These are phyloP conservation scores for Phytophthora macrochlamydospora DNA, from an alignment of 352 stramenopile genomes.

Conservation along the genomic window DNA sequence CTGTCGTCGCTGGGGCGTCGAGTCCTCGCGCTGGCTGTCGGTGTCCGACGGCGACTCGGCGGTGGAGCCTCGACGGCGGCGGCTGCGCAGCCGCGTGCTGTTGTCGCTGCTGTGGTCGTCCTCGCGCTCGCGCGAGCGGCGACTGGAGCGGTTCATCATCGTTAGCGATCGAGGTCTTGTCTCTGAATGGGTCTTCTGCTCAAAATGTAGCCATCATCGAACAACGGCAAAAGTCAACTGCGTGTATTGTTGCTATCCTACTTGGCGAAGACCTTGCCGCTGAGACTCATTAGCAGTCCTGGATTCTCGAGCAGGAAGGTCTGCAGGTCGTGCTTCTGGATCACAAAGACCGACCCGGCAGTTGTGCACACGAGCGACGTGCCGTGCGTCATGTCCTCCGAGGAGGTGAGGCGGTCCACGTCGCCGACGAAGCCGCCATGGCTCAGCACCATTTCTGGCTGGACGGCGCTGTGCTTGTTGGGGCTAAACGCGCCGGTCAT, in stretches of 20 bases:
- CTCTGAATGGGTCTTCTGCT: background rate
- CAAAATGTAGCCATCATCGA: background rate
- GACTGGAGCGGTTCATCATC: conserved; percentile 61
- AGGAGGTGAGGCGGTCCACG: conserved; percentile 67
- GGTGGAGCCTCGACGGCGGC: conserved; percentile 33
- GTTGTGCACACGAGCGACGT: conserved; percentile 67
- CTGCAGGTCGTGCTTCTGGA: conserved; percentile 73
- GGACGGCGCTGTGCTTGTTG: conserved; percentile 30
- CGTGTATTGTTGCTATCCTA: conserved; percentile 11
- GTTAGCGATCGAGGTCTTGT: background rate
- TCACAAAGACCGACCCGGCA: conserved; percentile 58
- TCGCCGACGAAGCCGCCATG: conserved; percentile 72
- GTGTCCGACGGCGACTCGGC: conserved; percentile 56
- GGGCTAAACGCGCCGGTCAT: conserved; percentile 15
- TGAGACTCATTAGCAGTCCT: conserved; percentile 77
- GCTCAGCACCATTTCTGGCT: conserved; percentile 47
- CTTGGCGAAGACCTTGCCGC: conserved; percentile 55
- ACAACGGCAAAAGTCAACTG: conserved; percentile 7
- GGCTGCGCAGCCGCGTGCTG: conserved; percentile 43
- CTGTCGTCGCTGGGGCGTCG: conserved; percentile 13
- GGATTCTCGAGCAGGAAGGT: conserved; percentile 77
- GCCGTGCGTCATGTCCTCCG: conserved; percentile 56
- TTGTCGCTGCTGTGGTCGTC: conserved; percentile 34
- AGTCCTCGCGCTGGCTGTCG: conserved; percentile 35
- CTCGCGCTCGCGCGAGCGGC: conserved; percentile 37